Evolutionary conservation across 768 basidiomycete genomes (phyloP).

Genomic region (Tremella mesenterica): DNA sequence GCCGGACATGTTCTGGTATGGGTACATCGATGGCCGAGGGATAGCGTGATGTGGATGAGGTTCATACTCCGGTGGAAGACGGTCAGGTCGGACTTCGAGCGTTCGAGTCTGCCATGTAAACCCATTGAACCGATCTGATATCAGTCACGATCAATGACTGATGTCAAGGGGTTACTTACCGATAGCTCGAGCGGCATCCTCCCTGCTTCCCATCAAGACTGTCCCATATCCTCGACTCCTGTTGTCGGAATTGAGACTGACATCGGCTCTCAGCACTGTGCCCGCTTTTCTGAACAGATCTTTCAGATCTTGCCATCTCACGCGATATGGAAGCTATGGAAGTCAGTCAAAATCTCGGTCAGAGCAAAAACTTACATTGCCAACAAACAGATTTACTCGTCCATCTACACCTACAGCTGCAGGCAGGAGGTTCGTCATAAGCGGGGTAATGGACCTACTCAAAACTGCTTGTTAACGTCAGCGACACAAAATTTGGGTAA

Average conservation of each 20-base stretch:
- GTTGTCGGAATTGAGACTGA: conserved; percentile 76
- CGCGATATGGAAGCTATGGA: conserved; percentile 79
- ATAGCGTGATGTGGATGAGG: conserved; percentile 33
- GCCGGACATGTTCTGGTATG: conserved; percentile 18
- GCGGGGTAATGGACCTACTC: conserved; percentile 22
- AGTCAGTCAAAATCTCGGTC: conserved; percentile 5
- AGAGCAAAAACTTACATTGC: conserved; percentile 61
- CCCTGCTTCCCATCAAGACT: conserved; percentile 84
- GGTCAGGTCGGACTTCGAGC: conserved; percentile 83
- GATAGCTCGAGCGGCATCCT: conserved; percentile 87
- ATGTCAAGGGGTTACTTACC: conserved; percentile 31
- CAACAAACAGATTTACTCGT: conserved; percentile 88
- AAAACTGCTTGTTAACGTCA: conserved; percentile 4
- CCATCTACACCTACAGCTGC: conserved; percentile 54
- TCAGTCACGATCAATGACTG: not conserved
- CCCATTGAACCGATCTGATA: conserved; percentile 78
- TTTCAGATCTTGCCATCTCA: conserved; percentile 98
- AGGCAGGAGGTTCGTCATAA: conserved; percentile 37
- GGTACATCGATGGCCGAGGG: conserved; percentile 6
- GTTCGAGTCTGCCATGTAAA: conserved; percentile 93
- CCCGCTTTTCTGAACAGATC: conserved; percentile 94
- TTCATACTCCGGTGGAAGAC: conserved; percentile 61
- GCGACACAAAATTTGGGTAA: not conserved
- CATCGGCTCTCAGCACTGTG: conserved; percentile 70
- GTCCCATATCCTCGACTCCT: conserved; percentile 87